These are phyloP conservation scores for Haplosporangium gracile DNA, from an alignment of 192 early-diverging fungal species.

Conservation along the genomic window DNA sequence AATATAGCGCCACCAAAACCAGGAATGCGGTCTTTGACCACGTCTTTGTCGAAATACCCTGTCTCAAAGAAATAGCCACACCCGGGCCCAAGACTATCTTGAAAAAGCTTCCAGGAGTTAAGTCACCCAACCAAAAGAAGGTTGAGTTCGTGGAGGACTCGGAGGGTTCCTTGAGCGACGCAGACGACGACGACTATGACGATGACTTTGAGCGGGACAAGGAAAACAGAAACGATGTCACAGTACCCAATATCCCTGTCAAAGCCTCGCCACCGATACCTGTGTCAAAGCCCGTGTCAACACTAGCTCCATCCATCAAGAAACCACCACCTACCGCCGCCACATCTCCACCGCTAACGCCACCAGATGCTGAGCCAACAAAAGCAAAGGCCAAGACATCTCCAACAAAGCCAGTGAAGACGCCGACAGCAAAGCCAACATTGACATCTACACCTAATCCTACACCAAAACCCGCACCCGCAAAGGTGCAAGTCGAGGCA, in stretches of 20 bases:
- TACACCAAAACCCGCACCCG: neutral
- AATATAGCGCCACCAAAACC: conserved; percentile 10
- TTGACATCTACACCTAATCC: neutral
- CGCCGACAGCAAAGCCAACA: neutral
- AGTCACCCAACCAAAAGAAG: conserved; percentile 27
- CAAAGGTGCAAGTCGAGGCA: conserved; percentile 2
- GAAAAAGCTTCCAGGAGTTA: conserved; percentile 30
- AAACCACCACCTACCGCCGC: neutral
- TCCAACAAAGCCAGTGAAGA: neutral
- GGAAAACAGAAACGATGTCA: neutral
- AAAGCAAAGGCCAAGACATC: neutral
- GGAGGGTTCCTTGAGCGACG: conserved; percentile 33
- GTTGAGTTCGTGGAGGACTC: conserved; percentile 48
- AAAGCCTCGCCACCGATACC: neutral
- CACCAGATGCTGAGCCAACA: neutral
- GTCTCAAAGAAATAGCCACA: neutral
- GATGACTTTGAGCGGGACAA: conserved; percentile 8
- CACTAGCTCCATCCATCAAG: neutral
- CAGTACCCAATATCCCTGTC: neutral
- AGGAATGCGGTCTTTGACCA: neutral
- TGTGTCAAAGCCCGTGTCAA: neutral
- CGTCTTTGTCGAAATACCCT: conserved; percentile 20
- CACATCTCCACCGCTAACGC: neutral
- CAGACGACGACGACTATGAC: conserved; percentile 18
- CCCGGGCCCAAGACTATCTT: conserved; percentile 17